Evolutionary conservation across 139 green algal genomes (phyloP), one percentile per base, ranked within the genome.

Genomic region (Marvania coccoides): DNA sequence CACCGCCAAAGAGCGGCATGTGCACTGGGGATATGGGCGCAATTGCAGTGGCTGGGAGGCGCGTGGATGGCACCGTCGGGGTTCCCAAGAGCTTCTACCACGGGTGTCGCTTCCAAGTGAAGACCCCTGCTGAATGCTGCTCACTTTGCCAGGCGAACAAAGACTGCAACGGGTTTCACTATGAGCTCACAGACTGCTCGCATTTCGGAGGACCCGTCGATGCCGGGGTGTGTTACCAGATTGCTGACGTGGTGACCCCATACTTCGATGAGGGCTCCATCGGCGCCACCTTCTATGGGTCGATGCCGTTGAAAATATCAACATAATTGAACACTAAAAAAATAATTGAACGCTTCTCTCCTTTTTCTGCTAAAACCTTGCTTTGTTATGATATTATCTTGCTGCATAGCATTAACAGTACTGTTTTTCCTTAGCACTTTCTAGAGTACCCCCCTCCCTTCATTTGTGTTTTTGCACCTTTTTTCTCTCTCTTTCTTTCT

Each of bases 101-200:
- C 40, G 53, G 31, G n/a, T 61, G 53, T 47, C 38, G 40, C 31
- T 33, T 48, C 40, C 7, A n/a, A 33, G 53, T 61, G 24, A n/a
- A n/a, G n/a, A 61, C 19, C n/a, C 31, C 40, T 38, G 53, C 38
- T 31, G 53, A 61, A n/a, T 61, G 53, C n/a, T 61, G 53, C 23
- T 61, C n/a, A 26, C 38, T 61, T 31, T 61, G 53, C 5, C 53
- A 61, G 40, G 23, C n/a, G n/a, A 15, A 61, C 15, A 33, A 15
- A n/a, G 3, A 61, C 19, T 61, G 53, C 10, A 23, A 15, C 38
- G 53, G 53, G n/a, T 61, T 38, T n/a, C 15, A 23, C 15, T 61
- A 61, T n/a, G 53, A 61, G 53, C n/a, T 31, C 19, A 33, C 53
- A 61, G 53, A 61, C n/a, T 61, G 53, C 53, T 61, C 53, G 24